These are phyloP conservation scores for Metroxylon sagu DNA, from an alignment of 176 grass and related monocot genomes.

Conservation along the genomic window DNA sequence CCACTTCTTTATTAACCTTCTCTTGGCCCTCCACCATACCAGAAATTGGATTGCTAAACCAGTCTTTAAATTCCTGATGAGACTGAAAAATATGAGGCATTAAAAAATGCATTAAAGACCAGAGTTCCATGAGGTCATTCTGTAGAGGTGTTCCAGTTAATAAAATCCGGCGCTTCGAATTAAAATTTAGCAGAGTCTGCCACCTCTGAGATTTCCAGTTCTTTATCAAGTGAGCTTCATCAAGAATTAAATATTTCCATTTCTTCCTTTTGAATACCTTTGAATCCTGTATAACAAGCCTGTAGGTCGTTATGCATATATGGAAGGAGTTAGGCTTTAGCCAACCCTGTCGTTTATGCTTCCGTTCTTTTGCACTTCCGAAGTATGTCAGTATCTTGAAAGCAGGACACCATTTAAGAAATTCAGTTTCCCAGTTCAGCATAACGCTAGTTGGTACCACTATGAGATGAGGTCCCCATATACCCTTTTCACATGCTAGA, in stretches of 20 bases:
- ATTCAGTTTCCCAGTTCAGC: constrained; percentile 99
- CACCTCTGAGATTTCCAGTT: constrained; percentile 99
- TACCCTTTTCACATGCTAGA: constrained; percentile 95
- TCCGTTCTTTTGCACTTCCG: constrained; percentile 97
- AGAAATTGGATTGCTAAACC: constrained; percentile 98
- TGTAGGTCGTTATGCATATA: constrained; percentile 97
- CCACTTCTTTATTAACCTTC: constrained; percentile 95
- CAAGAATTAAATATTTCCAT: constrained; percentile 99
- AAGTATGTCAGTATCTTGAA: constrained; percentile 99
- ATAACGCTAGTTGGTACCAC: constrained; percentile 98
- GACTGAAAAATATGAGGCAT: constrained; percentile 99
- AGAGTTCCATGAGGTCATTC: constrained; percentile 99
- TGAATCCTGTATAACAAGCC: constrained; percentile 96
- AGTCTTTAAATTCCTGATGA: constrained; percentile 99
- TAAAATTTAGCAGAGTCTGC: constrained; percentile 96
- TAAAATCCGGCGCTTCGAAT: constrained; percentile 90
- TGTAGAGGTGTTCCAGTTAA: constrained; percentile 94
- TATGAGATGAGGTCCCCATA: constrained; percentile 99
- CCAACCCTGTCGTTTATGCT: constrained; percentile 95
- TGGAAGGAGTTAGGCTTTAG: constrained; percentile 95
- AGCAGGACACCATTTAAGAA: constrained; percentile 96
- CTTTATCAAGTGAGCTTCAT: constrained; percentile 99
- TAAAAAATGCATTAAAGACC: constrained; percentile 99
- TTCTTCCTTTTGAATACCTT: constrained; percentile 97
- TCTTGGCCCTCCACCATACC: constrained; percentile 98